These are phyloP conservation scores for Quercus phellos DNA, from an alignment of 331 rosid genomes.

Conservation along the genomic window DNA sequence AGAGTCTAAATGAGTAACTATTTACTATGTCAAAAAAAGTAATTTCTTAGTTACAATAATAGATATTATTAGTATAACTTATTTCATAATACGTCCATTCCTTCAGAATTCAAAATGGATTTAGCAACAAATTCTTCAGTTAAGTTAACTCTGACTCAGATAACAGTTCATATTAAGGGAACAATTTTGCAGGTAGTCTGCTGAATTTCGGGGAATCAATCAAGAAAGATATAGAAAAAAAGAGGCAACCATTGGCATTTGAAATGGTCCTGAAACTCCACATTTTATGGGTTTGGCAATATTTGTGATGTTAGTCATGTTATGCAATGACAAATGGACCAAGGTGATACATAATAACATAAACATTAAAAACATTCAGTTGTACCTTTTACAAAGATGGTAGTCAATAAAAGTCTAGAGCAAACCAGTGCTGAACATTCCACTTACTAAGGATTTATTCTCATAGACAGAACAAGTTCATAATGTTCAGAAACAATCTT, in stretches of 20 bases:
- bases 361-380: background rate
- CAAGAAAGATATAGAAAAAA: too few species aligned
- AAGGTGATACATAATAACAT: background rate
- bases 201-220: too few species aligned
- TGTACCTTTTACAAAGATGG: background rate
- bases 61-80: background rate
- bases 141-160: background rate
- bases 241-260: too few species aligned
- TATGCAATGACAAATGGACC: background rate
- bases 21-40: background rate
- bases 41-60: background rate
- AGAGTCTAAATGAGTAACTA: background rate
- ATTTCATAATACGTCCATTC: background rate
- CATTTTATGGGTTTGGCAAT: background rate
- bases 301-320: background rate
- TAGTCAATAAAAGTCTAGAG: background rate
- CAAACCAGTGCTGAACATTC: background rate
- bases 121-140: background rate
- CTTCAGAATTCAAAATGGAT: background rate
- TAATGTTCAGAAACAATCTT: background rate
- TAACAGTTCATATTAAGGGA: too few species aligned
- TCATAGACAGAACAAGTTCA: background rate
- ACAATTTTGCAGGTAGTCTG: too few species aligned
- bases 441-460: background rate
- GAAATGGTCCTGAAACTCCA: too few species aligned